A percentile compares a stretch with the other conserved stretches of the same genome.
Conservation (phyloP, 2,329 filamentous ascomycete species). For the Aphanocladium album region DNA sequence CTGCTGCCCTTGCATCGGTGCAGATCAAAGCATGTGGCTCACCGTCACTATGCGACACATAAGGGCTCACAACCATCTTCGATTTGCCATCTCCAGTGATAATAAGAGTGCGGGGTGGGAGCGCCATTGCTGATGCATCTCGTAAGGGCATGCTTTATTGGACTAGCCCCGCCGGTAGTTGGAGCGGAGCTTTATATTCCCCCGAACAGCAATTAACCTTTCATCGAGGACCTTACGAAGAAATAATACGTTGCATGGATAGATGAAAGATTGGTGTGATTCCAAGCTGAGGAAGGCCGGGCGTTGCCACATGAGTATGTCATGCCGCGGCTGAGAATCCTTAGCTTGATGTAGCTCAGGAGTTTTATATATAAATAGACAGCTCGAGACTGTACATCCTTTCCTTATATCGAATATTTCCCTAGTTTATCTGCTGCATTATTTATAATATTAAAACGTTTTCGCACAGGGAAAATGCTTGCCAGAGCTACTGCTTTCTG, state of each 20-base stretch:
- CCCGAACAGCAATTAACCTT: neutral
- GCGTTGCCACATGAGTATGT: neutral
- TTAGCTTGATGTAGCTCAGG: neutral
- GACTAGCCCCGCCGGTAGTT: neutral
- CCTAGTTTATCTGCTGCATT: too few relatives aligned
- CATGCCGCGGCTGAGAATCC: neutral
- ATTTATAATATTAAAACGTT: neutral
- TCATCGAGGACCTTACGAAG: neutral
- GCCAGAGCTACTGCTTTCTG: neutral
- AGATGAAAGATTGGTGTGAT: neutral
- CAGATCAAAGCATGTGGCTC: too few relatives aligned
- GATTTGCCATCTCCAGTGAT: too few relatives aligned
- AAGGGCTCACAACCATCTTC: too few relatives aligned
- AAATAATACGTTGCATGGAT: neutral
- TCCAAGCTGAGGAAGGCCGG: neutral
- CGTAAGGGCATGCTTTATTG: conserved; percentile 2
- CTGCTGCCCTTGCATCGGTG: too few relatives aligned
- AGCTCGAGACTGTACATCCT: too few relatives aligned
- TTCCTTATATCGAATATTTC: too few relatives aligned
- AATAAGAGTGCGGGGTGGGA: neutral
- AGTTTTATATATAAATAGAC: neutral
- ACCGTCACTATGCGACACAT: too few relatives aligned
- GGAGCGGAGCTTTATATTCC: neutral
- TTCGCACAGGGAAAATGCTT: neutral
- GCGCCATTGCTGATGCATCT: neutral